Base-by-base conservation (phyloP, 1,284 basidiomycete genomes). In the Trichosporon sp. region DNA sequence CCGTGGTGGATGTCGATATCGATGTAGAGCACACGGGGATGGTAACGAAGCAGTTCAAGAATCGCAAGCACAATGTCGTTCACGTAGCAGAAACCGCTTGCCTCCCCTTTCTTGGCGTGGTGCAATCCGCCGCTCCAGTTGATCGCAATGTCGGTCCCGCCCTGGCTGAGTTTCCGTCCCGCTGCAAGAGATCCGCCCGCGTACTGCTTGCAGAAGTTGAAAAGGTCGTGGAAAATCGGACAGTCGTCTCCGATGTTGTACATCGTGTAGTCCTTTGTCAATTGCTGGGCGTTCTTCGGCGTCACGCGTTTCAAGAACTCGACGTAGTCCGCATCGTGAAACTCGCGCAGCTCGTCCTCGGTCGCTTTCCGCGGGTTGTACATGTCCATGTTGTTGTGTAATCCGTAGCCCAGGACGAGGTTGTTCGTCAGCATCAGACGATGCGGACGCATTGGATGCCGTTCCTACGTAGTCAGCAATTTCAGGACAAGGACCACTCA, bases 371-470 rank as follows among this genome's bases (percentile, higher is more conserved):
- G 88, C 0, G 95, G 95, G 73, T 92, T 90, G 80, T 93, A 97
- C 53, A 98, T 92, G 75, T 95, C 91, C 83, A 99, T 98, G 77
- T 95, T 91, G 77, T 97, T 92, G 84, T 99, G 95, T 21, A 99
- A 85, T 2, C 95, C 96, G 77, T 99, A 99, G 0, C 95, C 96
- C 79, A 97, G 88, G 5, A 99, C 96, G 58, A 99, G 88, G 5
- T 94, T 90, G 77, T 99, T 99, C 7, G 96, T 98, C 64, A 99
- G 83, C 2, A 95, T 95, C 11, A 99, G 84, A 15, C 97, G 88
- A 73, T 98, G 94, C 1, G 96, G 96, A 80, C 98, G 97, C 96
- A 99, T 99, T 2, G 96, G 97, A 85, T 99, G 96, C 60, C 91
- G 87, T 87, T 98, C 94, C 92, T 95, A 79, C 3, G 8, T 32